Evolutionary conservation across 345 rosid genomes (phyloP).

Genomic region (Rhodamnia rubescens): DNA sequence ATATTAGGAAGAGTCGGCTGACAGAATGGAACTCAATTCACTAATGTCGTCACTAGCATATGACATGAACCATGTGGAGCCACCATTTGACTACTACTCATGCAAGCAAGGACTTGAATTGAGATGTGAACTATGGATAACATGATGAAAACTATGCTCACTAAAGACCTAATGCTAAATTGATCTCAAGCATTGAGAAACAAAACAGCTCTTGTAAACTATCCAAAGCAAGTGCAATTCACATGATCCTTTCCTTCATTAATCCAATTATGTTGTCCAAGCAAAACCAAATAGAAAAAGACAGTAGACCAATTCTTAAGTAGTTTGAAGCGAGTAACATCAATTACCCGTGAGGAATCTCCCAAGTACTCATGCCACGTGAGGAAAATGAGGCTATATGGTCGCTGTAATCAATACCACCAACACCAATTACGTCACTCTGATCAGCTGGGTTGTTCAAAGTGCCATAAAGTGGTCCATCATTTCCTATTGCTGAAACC

Average conservation of each 20-base stretch:
- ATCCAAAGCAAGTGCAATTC: background rate
- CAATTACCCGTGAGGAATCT: conserved; percentile 93
- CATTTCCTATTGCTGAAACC: conserved; percentile 99
- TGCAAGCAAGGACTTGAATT: background rate
- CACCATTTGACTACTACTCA: background rate
- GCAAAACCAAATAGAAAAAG: background rate
- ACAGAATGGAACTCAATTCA: background rate
- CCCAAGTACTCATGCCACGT: conserved; percentile 99
- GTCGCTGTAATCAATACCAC: conserved; percentile 94
- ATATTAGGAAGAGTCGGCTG: background rate
- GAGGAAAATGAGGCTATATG: conserved; percentile 98
- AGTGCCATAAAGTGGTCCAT: conserved; percentile 97
- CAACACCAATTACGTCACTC: conserved; percentile 97
- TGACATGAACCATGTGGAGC: background rate
- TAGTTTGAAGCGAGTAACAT: background rate
- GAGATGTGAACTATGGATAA: background rate
- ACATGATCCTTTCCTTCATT: background rate
- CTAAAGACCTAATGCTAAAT: background rate
- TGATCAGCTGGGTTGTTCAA: conserved; percentile 99
- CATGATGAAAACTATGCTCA: background rate
- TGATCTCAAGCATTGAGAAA: background rate
- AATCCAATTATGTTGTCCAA: background rate
- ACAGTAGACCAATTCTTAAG: background rate
- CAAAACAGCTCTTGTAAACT: background rate
- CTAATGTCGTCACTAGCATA: background rate